Evolutionary conservation across 495 filamentous ascomycete species (phyloP).

Genomic region (Xylaria bambusicola): DNA sequence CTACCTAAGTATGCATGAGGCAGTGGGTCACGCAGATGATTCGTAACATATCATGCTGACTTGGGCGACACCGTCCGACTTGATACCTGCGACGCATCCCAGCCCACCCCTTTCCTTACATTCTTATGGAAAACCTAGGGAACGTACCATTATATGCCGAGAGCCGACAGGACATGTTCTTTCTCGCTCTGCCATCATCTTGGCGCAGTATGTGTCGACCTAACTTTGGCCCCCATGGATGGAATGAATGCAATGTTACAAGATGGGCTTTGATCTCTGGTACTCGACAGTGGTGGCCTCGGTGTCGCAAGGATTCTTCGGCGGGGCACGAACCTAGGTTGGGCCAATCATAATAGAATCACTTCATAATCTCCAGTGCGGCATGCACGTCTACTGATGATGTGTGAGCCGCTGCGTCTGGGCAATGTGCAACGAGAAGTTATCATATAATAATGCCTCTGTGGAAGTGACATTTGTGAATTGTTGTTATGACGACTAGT

Average conservation of each 20-base stretch:
- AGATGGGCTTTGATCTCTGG: constrained; percentile 27
- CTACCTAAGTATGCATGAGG: background rate
- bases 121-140: constrained; percentile 11
- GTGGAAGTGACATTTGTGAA: no score
- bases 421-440: background rate
- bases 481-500: no score
- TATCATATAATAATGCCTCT: no score
- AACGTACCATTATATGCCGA: constrained; percentile 1
- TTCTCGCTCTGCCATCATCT: constrained; percentile 5
- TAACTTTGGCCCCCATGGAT: background rate
- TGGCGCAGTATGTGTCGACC: background rate
- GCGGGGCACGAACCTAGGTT: constrained; percentile 4
- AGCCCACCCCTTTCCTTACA: background rate
- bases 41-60: background rate
- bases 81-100: background rate
- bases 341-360: constrained; percentile 21
- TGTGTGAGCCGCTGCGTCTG: background rate
- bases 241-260: constrained; percentile 26
- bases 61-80: background rate
- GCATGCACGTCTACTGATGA: background rate
- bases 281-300: constrained; percentile 25
- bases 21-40: background rate
- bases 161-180: constrained; percentile 5
- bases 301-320: constrained; percentile 7
- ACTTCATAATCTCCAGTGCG: constrained; percentile 10